Base-by-base conservation (phyloP, 176 grass and related monocot genomes). In the Tillandsia leiboldiana region DNA sequence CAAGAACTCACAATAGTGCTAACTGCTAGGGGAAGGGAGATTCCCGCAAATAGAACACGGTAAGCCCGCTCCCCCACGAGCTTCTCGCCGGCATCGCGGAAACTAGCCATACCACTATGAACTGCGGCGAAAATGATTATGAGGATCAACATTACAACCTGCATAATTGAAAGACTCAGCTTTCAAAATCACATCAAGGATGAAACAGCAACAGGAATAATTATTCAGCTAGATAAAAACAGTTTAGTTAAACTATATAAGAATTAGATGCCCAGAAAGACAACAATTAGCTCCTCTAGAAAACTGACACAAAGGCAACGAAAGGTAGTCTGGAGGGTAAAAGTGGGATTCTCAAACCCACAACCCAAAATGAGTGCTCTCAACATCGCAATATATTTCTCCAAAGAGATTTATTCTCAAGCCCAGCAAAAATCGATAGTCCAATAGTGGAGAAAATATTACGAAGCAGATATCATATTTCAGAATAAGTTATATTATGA, bases 91-190 rank as follows among this genome's bases (percentile, higher is more conserved):
- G 76, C 72, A 90, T 92, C 89, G 27, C 89, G 86, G 29, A 97
- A 66, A 69, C 72, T 90, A 61, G 94, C 94, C 82, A 97, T 79
- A 47, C 94, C 94, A 90, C 94, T 97, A 79, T 97, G 94, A 47
- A 87, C 51, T 27, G 74, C 9, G 66, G 94, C 94, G 80, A 99
- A 99, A 67, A 99, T 93, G 56, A 87, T 58, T 23, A 82, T 75
- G 75, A 99, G 79, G 13, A 87, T 64, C 84, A 93, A 81, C 72
- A 99, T 64, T 48, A 84, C 76, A 2, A 99, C 84, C 94, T 99
- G 83, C 63, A 83, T 53, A 15, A 52, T 9, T 47, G 10, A 0
- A 69, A 22, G 1, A 17, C 15, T 77, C 62, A 71, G 48, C 7
- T 50, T 51, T 70, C 11, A 59, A 65, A 8, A 18, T 61, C 56